These are phyloP conservation scores for Schizothecium vesticola DNA, from an alignment of 495 filamentous ascomycete species.

Conservation along the genomic window DNA sequence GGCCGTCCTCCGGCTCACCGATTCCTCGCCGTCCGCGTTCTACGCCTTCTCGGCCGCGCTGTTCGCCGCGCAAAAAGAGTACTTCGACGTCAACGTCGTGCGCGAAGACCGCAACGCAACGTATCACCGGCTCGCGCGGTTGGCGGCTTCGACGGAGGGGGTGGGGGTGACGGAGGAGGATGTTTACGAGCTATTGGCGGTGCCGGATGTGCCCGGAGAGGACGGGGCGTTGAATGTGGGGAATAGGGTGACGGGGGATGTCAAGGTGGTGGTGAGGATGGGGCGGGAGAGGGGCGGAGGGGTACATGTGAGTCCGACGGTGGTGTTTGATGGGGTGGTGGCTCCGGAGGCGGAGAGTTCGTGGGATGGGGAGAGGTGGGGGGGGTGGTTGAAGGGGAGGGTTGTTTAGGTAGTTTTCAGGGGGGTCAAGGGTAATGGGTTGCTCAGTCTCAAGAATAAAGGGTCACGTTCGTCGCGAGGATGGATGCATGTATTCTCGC, in stretches of 20 bases:
- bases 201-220: slow-evolving; percentile 55
- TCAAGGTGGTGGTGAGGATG: slow-evolving; percentile 80
- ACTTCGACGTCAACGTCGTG: slow-evolving; percentile 77
- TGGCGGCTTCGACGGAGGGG: slow-evolving; percentile 46
- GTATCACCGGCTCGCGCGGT: slow-evolving; percentile 67
- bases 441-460: too few species aligned
- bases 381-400: slow-evolving; percentile 77
- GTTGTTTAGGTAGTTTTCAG: slow-evolving; percentile 51
- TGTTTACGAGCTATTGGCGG: slow-evolving; percentile 58
- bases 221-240: slow-evolving; percentile 67
- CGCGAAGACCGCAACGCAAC: slow-evolving; percentile 78
- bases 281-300: slow-evolving; percentile 58
- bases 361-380: slow-evolving; percentile 76
- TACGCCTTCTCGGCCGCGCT: slow-evolving; percentile 70
- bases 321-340: slow-evolving; percentile 81
- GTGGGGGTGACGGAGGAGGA: slow-evolving; percentile 62
- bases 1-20: slow-evolving; percentile 63
- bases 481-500: neutral
- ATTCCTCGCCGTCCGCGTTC: slow-evolving; percentile 64
- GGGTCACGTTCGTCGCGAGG: neutral
- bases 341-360: slow-evolving; percentile 70
- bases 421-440: neutral
- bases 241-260: slow-evolving; percentile 74
- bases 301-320: slow-evolving; percentile 85
- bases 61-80: slow-evolving; percentile 64